Evolutionary conservation across 2,329 filamentous ascomycete species (phyloP).

Genomic region (Cladosporium cucumerinum): DNA sequence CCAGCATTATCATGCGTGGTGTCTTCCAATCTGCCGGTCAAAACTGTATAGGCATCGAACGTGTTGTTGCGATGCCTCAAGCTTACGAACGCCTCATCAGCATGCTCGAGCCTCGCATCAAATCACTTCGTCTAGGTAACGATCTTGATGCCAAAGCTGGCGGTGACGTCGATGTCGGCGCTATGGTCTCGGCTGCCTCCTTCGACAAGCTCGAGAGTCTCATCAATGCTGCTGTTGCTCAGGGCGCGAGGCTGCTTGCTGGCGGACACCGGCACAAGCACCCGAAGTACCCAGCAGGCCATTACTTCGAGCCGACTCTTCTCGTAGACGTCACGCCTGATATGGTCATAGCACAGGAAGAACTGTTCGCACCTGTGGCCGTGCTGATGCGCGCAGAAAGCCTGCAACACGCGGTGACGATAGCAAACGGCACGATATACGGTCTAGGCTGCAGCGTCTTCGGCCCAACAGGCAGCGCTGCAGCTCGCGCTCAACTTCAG

Average conservation of each 20-base stretch:
- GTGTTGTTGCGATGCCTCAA: slow-evolving; percentile 75
- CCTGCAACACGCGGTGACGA: slow-evolving; percentile 63
- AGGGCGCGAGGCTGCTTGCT: slow-evolving; percentile 76
- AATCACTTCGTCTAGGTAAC: slow-evolving; percentile 71
- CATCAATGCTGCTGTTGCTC: slow-evolving; percentile 70
- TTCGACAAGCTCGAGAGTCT: slow-evolving; percentile 75
- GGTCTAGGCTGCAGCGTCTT: slow-evolving; percentile 88
- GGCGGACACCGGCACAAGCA: slow-evolving; percentile 73
- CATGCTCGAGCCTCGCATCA: slow-evolving; percentile 70
- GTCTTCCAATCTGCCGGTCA: slow-evolving; percentile 94
- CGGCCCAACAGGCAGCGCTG: slow-evolving; percentile 49
- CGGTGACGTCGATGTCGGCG: slow-evolving; percentile 69
- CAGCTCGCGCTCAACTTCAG: slow-evolving; percentile 58
- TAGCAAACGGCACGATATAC: slow-evolving; percentile 82
- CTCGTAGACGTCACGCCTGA: slow-evolving; percentile 80
- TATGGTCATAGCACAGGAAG: slow-evolving; percentile 85
- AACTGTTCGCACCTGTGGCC: slow-evolving; percentile 92
- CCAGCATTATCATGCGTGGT: slow-evolving; percentile 81
- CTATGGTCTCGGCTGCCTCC: slow-evolving; percentile 75
- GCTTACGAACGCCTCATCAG: slow-evolving; percentile 71
- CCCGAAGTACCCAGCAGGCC: slow-evolving; percentile 69
- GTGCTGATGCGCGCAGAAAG: slow-evolving; percentile 71
- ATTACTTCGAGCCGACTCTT: slow-evolving; percentile 90
- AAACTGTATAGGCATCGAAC: slow-evolving; percentile 96
- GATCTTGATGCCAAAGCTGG: slow-evolving; percentile 52